A percentile compares a stretch with the other conserved stretches of the same genome.
These are phyloP conservation scores for Mycena capillaripes DNA, from an alignment of 768 basidiomycete species.

Conservation along the genomic window DNA sequence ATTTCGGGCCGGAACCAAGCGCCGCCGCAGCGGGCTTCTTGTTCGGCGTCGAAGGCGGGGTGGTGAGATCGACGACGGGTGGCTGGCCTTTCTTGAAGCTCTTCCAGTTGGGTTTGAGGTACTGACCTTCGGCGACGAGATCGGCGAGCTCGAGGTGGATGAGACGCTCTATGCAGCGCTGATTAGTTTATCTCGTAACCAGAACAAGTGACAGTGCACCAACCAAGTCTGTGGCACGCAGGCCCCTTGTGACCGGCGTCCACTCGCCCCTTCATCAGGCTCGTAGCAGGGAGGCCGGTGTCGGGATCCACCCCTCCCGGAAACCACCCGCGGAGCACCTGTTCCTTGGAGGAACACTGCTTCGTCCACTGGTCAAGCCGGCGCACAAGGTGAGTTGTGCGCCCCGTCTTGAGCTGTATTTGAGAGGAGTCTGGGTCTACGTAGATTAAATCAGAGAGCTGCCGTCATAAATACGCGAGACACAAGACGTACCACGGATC, in stretches of 20 bases:
- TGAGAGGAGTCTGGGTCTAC: slow-evolving; percentile 45
- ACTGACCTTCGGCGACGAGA: slow-evolving; percentile 67
- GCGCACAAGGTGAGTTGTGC: slow-evolving; percentile 79
- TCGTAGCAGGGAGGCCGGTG: slow-evolving; percentile 52
- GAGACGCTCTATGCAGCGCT: slow-evolving; percentile 71
- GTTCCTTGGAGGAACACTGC: slow-evolving; percentile 84
- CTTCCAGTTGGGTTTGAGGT: slow-evolving; percentile 69
- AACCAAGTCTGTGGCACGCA: slow-evolving; percentile 77
- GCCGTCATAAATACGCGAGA: neutral
- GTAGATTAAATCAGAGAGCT: slow-evolving; percentile 5
- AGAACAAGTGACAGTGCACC: slow-evolving; percentile 20
- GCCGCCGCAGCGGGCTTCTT: slow-evolving; percentile 39
- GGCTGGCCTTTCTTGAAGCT: slow-evolving; percentile 44
- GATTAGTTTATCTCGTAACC: neutral
- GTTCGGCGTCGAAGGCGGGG: slow-evolving; percentile 39
- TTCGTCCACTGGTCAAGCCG: slow-evolving; percentile 86
- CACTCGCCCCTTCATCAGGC: slow-evolving; percentile 76
- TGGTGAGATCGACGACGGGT: slow-evolving; percentile 36
- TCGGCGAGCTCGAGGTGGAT: slow-evolving; percentile 88
- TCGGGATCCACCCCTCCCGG: slow-evolving; percentile 66
- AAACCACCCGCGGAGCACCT: slow-evolving; percentile 81
- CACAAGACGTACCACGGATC: slow-evolving; percentile 68
- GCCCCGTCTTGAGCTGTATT: slow-evolving; percentile 84
- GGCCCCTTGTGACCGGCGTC: slow-evolving; percentile 71
- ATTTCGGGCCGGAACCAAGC: slow-evolving; percentile 46